phyloP scores from a whole-genome alignment of 1,284 basidiomycete genomes.

The Ganoderma meredithae region DNA sequence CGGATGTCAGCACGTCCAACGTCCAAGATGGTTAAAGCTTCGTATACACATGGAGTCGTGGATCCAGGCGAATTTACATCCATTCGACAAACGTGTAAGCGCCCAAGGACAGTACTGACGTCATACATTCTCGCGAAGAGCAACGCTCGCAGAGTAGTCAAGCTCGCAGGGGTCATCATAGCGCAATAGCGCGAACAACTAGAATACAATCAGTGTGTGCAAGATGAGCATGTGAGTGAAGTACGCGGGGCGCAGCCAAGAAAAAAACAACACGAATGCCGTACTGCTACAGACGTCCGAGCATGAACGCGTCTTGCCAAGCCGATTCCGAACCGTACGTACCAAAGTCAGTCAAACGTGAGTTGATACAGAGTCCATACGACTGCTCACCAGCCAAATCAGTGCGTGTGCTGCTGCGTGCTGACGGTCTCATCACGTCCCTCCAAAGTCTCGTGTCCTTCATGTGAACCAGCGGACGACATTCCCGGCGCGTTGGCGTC shows the following conservation, averaged over 20 bases:
- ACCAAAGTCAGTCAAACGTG: not conserved
- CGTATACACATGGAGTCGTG: not conserved
- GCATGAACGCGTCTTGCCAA: not conserved
- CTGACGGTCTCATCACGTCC: not conserved
- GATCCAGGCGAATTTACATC: not conserved
- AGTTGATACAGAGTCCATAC: not conserved
- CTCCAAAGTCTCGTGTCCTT: conserved; percentile 10
- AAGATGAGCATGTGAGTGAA: not conserved
- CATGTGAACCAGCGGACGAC: conserved; percentile 26
- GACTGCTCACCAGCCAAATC: not conserved
- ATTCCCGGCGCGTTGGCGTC: conserved; percentile 17
- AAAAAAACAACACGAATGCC: not conserved
- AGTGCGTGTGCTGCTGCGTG: not conserved
- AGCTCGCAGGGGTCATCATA: not conserved
- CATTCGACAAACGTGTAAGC: not conserved
- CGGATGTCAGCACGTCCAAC: not conserved
- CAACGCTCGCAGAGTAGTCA: not conserved
- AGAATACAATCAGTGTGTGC: not conserved
- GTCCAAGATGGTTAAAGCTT: not conserved
- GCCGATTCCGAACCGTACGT: not conserved
- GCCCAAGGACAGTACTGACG: not conserved
- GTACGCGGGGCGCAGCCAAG: not conserved
- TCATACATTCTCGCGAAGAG: not conserved
- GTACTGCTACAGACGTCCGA: conserved; percentile 2
- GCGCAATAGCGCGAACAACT: not conserved